Percentiles rank a stretch among this genome's conserved stretches.
These are phyloP conservation scores for Phytopythium chamaehyphon DNA, from an alignment of 352 stramenopile species.

Conservation along the genomic window DNA sequence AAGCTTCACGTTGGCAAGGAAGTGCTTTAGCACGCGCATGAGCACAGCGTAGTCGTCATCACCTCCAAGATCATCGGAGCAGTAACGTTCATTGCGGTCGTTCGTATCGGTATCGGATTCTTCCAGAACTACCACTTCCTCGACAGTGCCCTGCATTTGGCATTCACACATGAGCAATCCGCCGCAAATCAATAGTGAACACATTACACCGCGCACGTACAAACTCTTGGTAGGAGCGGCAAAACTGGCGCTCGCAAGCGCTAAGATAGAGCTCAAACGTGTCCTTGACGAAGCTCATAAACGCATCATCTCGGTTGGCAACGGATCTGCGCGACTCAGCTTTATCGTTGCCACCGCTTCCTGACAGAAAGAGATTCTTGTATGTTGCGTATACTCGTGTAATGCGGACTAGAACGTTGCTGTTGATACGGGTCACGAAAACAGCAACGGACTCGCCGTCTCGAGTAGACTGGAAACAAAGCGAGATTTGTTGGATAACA, in stretches of 20 bases:
- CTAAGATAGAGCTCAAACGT: conserved; percentile 53
- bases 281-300: conserved; percentile 70
- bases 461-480: conserved; percentile 13
- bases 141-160: conserved; percentile 35
- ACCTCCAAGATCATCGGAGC: conserved; percentile 15
- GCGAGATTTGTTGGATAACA: neutral
- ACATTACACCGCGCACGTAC: conserved; percentile 19
- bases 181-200: neutral
- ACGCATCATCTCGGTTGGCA: conserved; percentile 53
- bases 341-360: conserved; percentile 37
- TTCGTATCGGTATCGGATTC: conserved; percentile 18
- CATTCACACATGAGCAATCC: neutral
- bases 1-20: conserved; percentile 57
- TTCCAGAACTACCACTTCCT: conserved; percentile 31
- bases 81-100: conserved; percentile 28
- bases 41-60: conserved; percentile 76
- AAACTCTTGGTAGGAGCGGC: conserved; percentile 50
- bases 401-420: conserved; percentile 46
- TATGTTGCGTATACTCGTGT: conserved; percentile 58
- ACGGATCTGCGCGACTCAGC: conserved; percentile 24
- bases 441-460: conserved; percentile 43
- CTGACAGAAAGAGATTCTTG: conserved; percentile 57
- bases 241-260: conserved; percentile 51
- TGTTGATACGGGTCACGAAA: conserved; percentile 56
- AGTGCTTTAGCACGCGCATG: conserved; percentile 80